These are phyloP conservation scores for Pachyrhizus erosus DNA, from an alignment of 306 rosid genomes.

Conservation along the genomic window DNA sequence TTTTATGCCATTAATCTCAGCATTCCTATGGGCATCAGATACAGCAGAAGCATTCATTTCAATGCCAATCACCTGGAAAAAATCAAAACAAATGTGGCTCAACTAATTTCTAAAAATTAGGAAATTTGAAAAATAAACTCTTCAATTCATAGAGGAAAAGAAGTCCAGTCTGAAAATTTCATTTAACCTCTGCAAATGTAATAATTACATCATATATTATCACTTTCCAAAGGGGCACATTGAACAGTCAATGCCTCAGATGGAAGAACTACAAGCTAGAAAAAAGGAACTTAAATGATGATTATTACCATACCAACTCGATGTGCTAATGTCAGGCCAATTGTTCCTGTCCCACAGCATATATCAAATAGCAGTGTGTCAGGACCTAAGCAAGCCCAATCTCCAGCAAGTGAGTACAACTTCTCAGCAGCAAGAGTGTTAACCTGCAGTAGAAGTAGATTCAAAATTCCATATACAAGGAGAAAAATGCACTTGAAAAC, in stretches of 20 bases:
- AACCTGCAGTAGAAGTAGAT: slow-evolving; percentile 63
- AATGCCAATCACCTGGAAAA: slow-evolving; percentile 87
- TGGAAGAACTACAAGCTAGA: slow-evolving; percentile 14
- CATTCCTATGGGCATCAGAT: slow-evolving; percentile 86
- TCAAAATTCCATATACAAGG: slow-evolving; percentile 16
- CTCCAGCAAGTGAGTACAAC: slow-evolving; percentile 94
- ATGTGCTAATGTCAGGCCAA: slow-evolving; percentile 95
- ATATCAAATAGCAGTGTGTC: slow-evolving; percentile 92
- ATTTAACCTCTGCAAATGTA: slow-evolving; percentile 19
- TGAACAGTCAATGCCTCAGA: slow-evolving; percentile 7
- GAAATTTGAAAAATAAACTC: neutral
- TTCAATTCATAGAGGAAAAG: slow-evolving; percentile 19
- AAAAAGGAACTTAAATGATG: slow-evolving; percentile 36
- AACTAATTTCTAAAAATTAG: neutral
- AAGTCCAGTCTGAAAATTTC: neutral
- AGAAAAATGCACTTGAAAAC: slow-evolving; percentile 6
- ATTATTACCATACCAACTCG: slow-evolving; percentile 97
- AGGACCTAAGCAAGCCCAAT: slow-evolving; percentile 93
- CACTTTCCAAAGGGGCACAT: slow-evolving; percentile 25
- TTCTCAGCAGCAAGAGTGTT: slow-evolving; percentile 97
- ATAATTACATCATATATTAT: slow-evolving; percentile 27
- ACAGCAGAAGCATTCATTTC: slow-evolving; percentile 98
- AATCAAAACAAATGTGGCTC: slow-evolving; percentile 31
- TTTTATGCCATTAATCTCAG: slow-evolving; percentile 89
- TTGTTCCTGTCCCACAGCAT: slow-evolving; percentile 98